phyloP scores from a whole-genome alignment of 2,329 filamentous ascomycete genomes.

The Pseudocercospora crystallina region DNA sequence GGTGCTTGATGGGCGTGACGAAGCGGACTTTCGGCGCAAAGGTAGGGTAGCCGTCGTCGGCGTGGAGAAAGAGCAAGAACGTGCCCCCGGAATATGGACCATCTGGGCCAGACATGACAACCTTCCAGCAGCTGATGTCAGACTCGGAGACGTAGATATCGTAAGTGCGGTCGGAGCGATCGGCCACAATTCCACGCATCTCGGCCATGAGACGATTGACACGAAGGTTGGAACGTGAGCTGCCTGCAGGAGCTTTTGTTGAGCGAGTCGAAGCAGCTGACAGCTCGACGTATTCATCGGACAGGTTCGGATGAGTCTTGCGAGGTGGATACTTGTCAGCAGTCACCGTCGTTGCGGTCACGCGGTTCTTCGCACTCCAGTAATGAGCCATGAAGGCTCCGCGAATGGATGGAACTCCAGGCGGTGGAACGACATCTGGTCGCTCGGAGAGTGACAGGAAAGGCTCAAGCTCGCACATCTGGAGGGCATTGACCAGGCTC shows the following conservation, averaged over 20 bases:
- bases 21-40: slow-evolving; percentile 39
- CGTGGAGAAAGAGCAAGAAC: slow-evolving; percentile 40
- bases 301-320: slow-evolving; percentile 36
- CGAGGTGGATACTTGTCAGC: slow-evolving; percentile 34
- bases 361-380: not conserved
- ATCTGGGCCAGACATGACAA: slow-evolving; percentile 39
- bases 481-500: slow-evolving; percentile 37
- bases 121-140: slow-evolving; percentile 44
- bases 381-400: slow-evolving; percentile 16
- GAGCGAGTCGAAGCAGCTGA: slow-evolving; percentile 9
- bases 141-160: slow-evolving; percentile 42
- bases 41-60: slow-evolving; percentile 38
- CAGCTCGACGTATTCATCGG: slow-evolving; percentile 33
- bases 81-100: slow-evolving; percentile 35
- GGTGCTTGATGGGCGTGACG: slow-evolving; percentile 40
- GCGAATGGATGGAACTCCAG: not conserved
- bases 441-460: slow-evolving; percentile 38
- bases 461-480: slow-evolving; percentile 41
- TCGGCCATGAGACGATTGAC: slow-evolving; percentile 34
- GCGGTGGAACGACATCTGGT: slow-evolving; percentile 24
- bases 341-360: slow-evolving; percentile 28
- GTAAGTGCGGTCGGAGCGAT: slow-evolving; percentile 33
- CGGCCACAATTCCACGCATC: slow-evolving; percentile 34
- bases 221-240: slow-evolving; percentile 27
- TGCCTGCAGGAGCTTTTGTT: not conserved